Evolutionary conservation across 1,139 yeast genomes (phyloP), one percentile per base, ranked within the genome.

Genomic region (Candida frijolesensis): DNA sequence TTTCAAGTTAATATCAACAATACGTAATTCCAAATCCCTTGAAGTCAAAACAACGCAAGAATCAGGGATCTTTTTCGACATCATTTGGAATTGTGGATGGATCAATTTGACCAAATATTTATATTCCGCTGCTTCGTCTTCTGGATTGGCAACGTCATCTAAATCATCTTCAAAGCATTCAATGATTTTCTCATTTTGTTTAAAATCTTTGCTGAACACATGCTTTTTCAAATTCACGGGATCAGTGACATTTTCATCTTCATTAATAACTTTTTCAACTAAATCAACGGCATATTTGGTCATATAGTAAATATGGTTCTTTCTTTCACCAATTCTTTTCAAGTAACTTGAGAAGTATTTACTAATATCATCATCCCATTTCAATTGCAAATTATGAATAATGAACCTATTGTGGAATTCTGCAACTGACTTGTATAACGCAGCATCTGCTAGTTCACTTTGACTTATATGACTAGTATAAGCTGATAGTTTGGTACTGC

Each of bases 341-440:
- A 86, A 65, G 60, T 89, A 89, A 39, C 82, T 77, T 57, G 80
- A 74, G 49, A 90, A 71, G 34, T 81, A 76, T 57, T 88, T 82
- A 48, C 96, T 74, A 11, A 86, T 74, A 7, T 72, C 65, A 54
- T 87, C 86, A 63, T 87, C 85, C 97, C 97, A 91, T 57, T 84
- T 87, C 61, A 91, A 64, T 59, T 84, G 82, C 64, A 91, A 77
- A 57, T 87, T 85, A 60, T 91, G 96, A 32, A 92, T 74, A 54
- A 87, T 84, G 62, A 88, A 92, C 48, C 95, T 73, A 62, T 94
- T 92, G 56, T 84, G 86, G 68, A 84, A 90, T 14, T 60, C 66
- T 41, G 68, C 65, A 2, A 66, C 68, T 2, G 63, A 44, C 2
- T 15, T 47, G 48, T 47, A 42, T 8, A 35, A 42, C 4, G 59